Percentiles rank a stretch among this genome's conserved stretches.
Conservation (phyloP, 441 rosid genomes). For the Euphorbia neoarborescens region DNA sequence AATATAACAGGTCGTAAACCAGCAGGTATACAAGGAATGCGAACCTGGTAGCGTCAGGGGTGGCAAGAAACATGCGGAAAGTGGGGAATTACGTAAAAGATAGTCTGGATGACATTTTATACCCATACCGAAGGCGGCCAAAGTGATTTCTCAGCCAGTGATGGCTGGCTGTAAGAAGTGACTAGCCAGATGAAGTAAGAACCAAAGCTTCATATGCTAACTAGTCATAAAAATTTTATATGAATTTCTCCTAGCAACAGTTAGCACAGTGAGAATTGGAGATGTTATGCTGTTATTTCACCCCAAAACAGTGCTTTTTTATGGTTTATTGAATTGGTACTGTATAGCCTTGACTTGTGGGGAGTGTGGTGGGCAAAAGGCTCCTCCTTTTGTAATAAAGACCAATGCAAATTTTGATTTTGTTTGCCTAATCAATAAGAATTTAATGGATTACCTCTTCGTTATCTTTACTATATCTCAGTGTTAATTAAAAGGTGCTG, state of each 20-base stretch:
- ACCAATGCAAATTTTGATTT: background rate
- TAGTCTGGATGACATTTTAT: conserved; percentile 48
- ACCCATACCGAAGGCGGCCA: conserved; percentile 54
- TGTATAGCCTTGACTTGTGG: background rate
- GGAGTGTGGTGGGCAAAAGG: background rate
- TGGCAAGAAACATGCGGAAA: conserved; percentile 55
- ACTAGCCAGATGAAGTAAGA: conserved; percentile 4
- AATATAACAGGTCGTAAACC: background rate
- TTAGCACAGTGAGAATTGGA: background rate
- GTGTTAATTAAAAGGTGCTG: no score
- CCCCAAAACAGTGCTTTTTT: background rate
- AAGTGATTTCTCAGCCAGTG: conserved; percentile 30
- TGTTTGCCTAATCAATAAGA: background rate
- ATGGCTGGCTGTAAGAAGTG: background rate
- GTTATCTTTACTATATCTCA: no score
- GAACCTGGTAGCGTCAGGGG: conserved; percentile 63
- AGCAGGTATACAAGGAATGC: conserved; percentile 71
- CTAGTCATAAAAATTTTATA: background rate
- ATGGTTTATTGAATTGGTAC: conserved; percentile 3
- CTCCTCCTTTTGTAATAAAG: background rate
- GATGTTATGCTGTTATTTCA: background rate
- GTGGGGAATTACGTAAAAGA: conserved; percentile 63
- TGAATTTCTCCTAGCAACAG: background rate
- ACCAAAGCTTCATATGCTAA: conserved; percentile 5
- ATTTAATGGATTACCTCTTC: no score